These are phyloP conservation scores for Talaromyces amestolkiae DNA, from an alignment of 2,329 filamentous ascomycete species.

Conservation along the genomic window DNA sequence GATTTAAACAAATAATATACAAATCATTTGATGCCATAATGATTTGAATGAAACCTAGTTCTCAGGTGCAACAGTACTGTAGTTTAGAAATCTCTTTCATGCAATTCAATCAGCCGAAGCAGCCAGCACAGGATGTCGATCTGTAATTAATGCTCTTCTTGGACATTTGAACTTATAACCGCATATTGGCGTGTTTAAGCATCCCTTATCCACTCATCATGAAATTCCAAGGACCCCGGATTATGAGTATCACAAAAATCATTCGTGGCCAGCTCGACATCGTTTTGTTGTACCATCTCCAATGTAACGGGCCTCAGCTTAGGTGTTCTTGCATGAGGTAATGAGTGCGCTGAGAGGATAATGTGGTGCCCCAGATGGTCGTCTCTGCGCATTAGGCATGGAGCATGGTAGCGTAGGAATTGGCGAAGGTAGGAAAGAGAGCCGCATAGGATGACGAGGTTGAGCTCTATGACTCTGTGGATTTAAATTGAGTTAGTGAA, in stretches of 20 bases:
- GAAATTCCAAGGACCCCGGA: neutral
- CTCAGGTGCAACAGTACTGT: no score
- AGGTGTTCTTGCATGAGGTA: neutral
- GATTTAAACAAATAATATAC: no score
- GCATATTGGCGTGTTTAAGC: no score
- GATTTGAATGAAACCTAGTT: no score
- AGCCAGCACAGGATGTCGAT: no score
- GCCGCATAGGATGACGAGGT: neutral
- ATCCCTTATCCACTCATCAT: neutral
- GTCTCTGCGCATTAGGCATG: neutral
- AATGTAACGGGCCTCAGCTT: neutral
- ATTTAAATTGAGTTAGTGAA: neutral
- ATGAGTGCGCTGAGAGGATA: neutral
- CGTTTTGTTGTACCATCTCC: neutral
- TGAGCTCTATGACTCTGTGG: neutral
- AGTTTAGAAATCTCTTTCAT: no score
- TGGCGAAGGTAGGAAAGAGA: neutral
- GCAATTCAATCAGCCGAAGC: no score
- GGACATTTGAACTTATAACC: no score
- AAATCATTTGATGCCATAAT: no score
- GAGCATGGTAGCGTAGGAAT: neutral
- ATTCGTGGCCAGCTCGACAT: neutral
- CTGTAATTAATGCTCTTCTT: no score
- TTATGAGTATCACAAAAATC: neutral
- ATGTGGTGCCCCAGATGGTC: neutral